Percentiles rank a stretch among this genome's conserved stretches.
Evolutionary conservation across 2,329 filamentous ascomycete genomes (phyloP).

Genomic region (Amesomyces nigricolor): DNA sequence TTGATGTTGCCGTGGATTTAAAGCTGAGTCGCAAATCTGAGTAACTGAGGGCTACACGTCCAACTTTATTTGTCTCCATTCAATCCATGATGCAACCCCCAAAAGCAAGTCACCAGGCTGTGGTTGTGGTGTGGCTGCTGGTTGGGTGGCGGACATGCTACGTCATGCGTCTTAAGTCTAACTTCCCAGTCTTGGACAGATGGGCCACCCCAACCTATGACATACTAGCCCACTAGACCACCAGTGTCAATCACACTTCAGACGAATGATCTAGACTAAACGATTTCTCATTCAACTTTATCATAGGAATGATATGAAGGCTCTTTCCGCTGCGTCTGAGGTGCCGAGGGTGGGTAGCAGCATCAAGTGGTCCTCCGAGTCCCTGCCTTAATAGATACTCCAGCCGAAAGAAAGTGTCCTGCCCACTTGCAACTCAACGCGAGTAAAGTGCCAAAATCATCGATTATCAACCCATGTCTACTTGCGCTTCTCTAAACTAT

Average conservation of each 20-base stretch:
- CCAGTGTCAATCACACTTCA: neutral
- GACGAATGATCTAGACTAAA: too few species aligned
- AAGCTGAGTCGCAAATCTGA: neutral
- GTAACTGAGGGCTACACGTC: neutral
- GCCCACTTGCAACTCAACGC: too few species aligned
- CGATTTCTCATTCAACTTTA: too few species aligned
- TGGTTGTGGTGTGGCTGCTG: slow-evolving; percentile 1
- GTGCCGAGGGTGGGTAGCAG: too few species aligned
- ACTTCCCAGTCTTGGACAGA: slow-evolving; percentile 11
- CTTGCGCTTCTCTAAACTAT: neutral
- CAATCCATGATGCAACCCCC: neutral
- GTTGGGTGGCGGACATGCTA: slow-evolving; percentile 4
- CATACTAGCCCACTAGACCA: neutral
- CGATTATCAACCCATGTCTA: neutral
- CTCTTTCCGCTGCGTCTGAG: too few species aligned
- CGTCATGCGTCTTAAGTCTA: slow-evolving; percentile 14
- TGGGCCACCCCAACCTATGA: slow-evolving; percentile 4
- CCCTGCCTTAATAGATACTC: neutral
- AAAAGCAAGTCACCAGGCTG: neutral
- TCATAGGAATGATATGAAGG: too few species aligned
- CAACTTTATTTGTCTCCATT: neutral
- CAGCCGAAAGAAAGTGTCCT: too few species aligned
- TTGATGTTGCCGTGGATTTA: too few species aligned
- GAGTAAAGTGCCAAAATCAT: too few species aligned
- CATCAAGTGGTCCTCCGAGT: too few species aligned